Conservation (phyloP, 2,329 filamentous ascomycete genomes). For the Arthrobotrys musiformis region DNA sequence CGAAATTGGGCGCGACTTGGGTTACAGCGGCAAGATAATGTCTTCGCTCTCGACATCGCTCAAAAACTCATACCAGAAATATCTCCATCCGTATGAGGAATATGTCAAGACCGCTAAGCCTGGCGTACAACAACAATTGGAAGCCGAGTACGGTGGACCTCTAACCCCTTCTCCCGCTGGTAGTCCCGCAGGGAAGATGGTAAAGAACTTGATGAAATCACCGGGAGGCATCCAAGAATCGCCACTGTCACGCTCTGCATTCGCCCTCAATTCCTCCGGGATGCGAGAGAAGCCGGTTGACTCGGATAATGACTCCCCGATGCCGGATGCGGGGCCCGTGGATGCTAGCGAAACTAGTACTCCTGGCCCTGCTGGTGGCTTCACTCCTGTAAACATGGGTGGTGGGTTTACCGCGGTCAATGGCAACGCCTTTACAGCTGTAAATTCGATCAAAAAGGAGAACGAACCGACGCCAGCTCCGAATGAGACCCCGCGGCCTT, state of each 20-base stretch:
- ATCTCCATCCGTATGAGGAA: slow-evolving; percentile 96
- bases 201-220: slow-evolving; percentile 62
- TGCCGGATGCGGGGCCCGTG: slow-evolving; percentile 62
- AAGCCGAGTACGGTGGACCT: slow-evolving; percentile 90
- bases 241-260: slow-evolving; percentile 71
- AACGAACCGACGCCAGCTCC: slow-evolving; percentile 45
- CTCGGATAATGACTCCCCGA: slow-evolving; percentile 63
- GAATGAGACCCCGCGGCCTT: slow-evolving; percentile 56
- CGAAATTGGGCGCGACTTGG: slow-evolving; percentile 93
- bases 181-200: slow-evolving; percentile 74
- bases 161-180: slow-evolving; percentile 81
- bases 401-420: slow-evolving; percentile 74
- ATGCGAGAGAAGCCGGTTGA: slow-evolving; percentile 63
- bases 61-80: slow-evolving; percentile 97
- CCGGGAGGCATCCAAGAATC: slow-evolving; percentile 69
- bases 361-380: slow-evolving; percentile 67
- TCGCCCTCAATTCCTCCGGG: slow-evolving; percentile 68
- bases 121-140: slow-evolving; percentile 93
- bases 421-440: slow-evolving; percentile 62
- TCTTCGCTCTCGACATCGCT: slow-evolving; percentile 96
- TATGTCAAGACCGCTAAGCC: slow-evolving; percentile 91
- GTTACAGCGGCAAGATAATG: slow-evolving; percentile 99
- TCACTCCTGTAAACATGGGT: slow-evolving; percentile 71
- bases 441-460: slow-evolving; percentile 58
- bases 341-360: slow-evolving; percentile 61